phyloP scores from a whole-genome alignment of 176 grass and related monocot genomes.

The Lolium multiflorum region DNA sequence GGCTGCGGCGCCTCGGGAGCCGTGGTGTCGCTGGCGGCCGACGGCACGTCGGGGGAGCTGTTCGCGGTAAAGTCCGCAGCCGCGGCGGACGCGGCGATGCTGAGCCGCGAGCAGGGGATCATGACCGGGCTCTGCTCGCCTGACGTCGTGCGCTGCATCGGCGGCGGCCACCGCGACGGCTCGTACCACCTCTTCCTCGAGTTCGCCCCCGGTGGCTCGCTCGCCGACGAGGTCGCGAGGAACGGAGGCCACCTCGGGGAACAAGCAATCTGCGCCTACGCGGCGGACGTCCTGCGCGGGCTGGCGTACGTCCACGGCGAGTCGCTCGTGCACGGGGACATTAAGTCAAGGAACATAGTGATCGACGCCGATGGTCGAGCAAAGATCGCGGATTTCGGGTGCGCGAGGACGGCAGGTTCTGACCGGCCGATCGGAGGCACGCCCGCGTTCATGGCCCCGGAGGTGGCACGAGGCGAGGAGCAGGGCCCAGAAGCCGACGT shows the following conservation, averaged over 20 bases:
- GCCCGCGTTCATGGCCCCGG: constrained; percentile 96
- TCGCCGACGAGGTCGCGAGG: constrained; percentile 65
- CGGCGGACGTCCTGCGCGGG: constrained; percentile 56
- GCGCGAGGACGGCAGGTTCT: constrained; percentile 32
- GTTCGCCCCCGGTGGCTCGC: constrained; percentile 78
- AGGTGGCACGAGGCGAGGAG: constrained; percentile 76
- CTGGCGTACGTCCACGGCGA: constrained; percentile 69
- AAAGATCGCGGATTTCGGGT: constrained; percentile 84
- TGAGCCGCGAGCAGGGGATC: constrained; percentile 57
- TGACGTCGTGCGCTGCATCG: constrained; percentile 67
- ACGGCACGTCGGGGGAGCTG: constrained; percentile 49
- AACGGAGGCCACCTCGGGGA: constrained; percentile 62
- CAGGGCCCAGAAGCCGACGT: constrained; percentile 74
- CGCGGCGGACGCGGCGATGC: constrained; percentile 7
- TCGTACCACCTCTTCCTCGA: constrained; percentile 59
- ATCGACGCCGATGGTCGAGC: constrained; percentile 60
- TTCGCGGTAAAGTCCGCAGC: constrained; percentile 71
- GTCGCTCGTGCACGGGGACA: constrained; percentile 74
- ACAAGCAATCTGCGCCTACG: constrained; percentile 12
- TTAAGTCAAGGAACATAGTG: constrained; percentile 75
- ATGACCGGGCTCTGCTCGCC: constrained; percentile 54
- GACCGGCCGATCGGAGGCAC: constrained; percentile 63
- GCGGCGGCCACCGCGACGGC: constrained; percentile 10
- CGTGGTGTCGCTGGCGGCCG: constrained; percentile 59
- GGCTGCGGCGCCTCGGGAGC: constrained; percentile 76